These are phyloP conservation scores for Parafenestella ontariensis DNA, from an alignment of 2,329 filamentous ascomycete genomes.

Conservation along the genomic window DNA sequence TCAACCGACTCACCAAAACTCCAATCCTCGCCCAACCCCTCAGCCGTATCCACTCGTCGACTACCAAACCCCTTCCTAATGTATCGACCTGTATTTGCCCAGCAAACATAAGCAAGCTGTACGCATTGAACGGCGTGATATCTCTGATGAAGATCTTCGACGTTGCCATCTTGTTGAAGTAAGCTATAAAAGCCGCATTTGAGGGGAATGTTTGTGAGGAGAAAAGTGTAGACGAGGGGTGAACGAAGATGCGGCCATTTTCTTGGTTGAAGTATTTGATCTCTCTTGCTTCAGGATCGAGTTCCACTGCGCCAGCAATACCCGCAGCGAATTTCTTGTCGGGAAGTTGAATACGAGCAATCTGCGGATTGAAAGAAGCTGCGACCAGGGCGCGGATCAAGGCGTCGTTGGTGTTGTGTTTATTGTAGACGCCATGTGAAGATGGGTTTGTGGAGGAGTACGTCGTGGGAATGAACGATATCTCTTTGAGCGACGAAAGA, in stretches of 20 bases:
- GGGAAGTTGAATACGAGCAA: constrained; percentile 90
- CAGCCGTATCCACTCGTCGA: constrained; percentile 88
- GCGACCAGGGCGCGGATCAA: constrained; percentile 59
- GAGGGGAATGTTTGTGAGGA: constrained; percentile 77
- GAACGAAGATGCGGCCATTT: constrained; percentile 79
- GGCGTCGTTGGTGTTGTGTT: constrained; percentile 55
- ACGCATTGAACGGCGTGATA: constrained; percentile 90
- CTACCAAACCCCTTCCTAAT: constrained; percentile 81
- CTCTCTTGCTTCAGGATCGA: constrained; percentile 88
- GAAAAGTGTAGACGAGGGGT: constrained; percentile 88
- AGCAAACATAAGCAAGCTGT: constrained; percentile 85
- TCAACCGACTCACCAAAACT: constrained; percentile 81
- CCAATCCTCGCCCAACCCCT: constrained; percentile 95
- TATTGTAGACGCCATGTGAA: constrained; percentile 51
- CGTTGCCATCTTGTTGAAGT: constrained; percentile 91
- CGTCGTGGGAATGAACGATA: constrained; percentile 71
- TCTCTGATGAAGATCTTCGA: constrained; percentile 92
- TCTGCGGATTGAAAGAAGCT: constrained; percentile 72
- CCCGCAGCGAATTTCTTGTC: constrained; percentile 94
- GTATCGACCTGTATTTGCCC: constrained; percentile 87
- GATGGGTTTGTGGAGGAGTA: constrained; percentile 42
- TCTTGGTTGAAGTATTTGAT: constrained; percentile 83
- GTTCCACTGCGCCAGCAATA: constrained; percentile 85
- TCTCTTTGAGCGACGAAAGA: constrained; percentile 82
- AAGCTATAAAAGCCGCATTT: constrained; percentile 81